These are phyloP conservation scores for Boletus reticuloceps DNA, from an alignment of 768 basidiomycete genomes.

Conservation along the genomic window DNA sequence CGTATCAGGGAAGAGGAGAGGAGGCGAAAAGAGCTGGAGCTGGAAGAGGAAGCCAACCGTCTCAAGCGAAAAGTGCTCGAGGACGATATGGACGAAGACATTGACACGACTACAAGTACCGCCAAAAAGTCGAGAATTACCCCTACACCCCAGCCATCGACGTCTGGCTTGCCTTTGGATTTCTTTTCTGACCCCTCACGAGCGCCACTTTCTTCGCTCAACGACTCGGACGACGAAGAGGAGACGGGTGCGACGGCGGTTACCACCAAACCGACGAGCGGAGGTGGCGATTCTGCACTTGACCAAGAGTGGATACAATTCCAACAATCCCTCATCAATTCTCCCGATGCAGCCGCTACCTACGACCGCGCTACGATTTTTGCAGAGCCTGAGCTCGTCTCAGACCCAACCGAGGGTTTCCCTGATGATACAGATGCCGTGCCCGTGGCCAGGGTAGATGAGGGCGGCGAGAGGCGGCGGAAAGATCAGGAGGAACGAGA, in stretches of 20 bases:
- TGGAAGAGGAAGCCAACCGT: constrained; percentile 34
- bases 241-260: constrained; percentile 22
- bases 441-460: constrained; percentile 15
- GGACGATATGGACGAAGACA: constrained; percentile 25
- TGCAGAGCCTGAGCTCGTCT: constrained; percentile 62
- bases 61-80: constrained; percentile 34
- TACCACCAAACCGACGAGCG: not conserved
- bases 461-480: constrained; percentile 42
- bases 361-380: constrained; percentile 70
- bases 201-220: constrained; percentile 36
- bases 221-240: constrained; percentile 44
- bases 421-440: constrained; percentile 33
- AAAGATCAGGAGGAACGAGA: constrained; percentile 75
- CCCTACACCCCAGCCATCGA: constrained; percentile 9
- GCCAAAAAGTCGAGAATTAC: constrained; percentile 32
- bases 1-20: constrained; percentile 57
- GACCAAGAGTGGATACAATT: constrained; percentile 77
- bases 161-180: constrained; percentile 51
- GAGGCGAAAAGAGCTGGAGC: constrained; percentile 35
- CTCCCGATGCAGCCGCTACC: constrained; percentile 41
- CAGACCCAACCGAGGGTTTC: constrained; percentile 48
- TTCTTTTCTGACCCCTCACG: constrained; percentile 81
- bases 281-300: constrained; percentile 33
- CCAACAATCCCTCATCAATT: constrained; percentile 58
- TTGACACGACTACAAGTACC: constrained; percentile 6